Percentiles rank a stretch among this genome's conserved stretches.
These are phyloP conservation scores for Pavlovales sp. DNA, from an alignment of 208 protist genomes.

Conservation along the genomic window DNA sequence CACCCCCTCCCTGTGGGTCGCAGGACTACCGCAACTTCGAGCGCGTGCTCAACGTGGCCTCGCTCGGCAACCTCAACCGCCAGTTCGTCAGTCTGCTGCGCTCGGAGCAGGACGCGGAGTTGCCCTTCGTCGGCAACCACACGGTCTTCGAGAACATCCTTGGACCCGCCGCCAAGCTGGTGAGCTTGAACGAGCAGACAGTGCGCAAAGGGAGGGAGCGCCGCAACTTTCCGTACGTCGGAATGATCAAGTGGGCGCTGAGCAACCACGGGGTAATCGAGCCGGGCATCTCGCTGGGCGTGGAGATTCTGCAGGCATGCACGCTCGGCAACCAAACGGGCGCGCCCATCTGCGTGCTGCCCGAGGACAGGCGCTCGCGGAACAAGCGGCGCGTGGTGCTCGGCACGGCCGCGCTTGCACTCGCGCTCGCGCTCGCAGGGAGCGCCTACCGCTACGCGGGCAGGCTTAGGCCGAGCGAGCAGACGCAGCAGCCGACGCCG, in stretches of 20 bases:
- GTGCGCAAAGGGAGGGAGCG: not conserved
- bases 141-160: not conserved
- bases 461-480: no score
- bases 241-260: not conserved
- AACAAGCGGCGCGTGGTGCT: no score
- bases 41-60: constrained; percentile 12
- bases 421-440: no score
- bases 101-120: constrained; percentile 17
- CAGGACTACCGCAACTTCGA: constrained; percentile 22
- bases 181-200: not conserved
- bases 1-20: not conserved
- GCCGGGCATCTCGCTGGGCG: constrained; percentile 4
- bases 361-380: no score
- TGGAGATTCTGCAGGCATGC: constrained; percentile 13
- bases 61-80: constrained; percentile 15
- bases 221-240: not conserved
- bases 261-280: not conserved
- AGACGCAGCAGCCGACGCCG: no score
- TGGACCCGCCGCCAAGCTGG: not conserved
- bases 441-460: no score
- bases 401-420: no score
- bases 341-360: no score
- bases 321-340: no score
- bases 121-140: not conserved
- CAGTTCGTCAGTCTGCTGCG: constrained; percentile 2